These are phyloP conservation scores for Didymella arachidicola DNA, from an alignment of 2,329 filamentous ascomycete species.

Conservation along the genomic window DNA sequence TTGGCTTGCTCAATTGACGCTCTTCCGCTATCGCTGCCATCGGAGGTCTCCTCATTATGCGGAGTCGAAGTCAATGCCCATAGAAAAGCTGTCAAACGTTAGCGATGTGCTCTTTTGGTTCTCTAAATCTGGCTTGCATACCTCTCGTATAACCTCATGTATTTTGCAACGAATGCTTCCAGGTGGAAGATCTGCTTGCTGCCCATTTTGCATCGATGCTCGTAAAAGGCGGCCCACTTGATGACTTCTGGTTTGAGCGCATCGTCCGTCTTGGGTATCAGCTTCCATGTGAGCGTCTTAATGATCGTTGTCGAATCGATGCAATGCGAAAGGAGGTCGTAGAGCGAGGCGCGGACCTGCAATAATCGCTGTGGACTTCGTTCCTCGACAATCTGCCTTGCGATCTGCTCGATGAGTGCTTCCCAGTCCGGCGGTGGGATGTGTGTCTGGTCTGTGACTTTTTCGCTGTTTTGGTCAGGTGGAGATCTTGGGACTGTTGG, in stretches of 20 bases:
- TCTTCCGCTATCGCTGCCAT: too few species aligned
- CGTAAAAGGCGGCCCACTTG: constrained; percentile 96
- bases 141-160: constrained; percentile 96
- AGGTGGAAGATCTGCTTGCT: constrained; percentile 97
- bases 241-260: constrained; percentile 89
- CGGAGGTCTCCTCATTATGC: constrained; percentile 9
- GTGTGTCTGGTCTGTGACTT: constrained; percentile 82
- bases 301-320: constrained; percentile 94
- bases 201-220: constrained; percentile 90
- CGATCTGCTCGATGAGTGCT: constrained; percentile 84
- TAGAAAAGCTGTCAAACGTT: constrained; percentile 59
- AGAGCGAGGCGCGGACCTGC: constrained; percentile 90
- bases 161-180: constrained; percentile 97
- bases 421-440: constrained; percentile 99
- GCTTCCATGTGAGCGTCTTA: constrained; percentile 93
- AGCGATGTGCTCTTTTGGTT: constrained; percentile 3
- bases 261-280: constrained; percentile 87
- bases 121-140: constrained; percentile 54
- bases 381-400: constrained; percentile 92
- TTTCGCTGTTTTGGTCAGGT: constrained; percentile 70
- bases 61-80: constrained; percentile 70
- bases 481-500: not conserved
- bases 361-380: constrained; percentile 89
- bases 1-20: not conserved
- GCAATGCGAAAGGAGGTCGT: constrained; percentile 95